phyloP scores from a whole-genome alignment of 2,329 filamentous ascomycete genomes.

The Sarocladium oryzae region DNA sequence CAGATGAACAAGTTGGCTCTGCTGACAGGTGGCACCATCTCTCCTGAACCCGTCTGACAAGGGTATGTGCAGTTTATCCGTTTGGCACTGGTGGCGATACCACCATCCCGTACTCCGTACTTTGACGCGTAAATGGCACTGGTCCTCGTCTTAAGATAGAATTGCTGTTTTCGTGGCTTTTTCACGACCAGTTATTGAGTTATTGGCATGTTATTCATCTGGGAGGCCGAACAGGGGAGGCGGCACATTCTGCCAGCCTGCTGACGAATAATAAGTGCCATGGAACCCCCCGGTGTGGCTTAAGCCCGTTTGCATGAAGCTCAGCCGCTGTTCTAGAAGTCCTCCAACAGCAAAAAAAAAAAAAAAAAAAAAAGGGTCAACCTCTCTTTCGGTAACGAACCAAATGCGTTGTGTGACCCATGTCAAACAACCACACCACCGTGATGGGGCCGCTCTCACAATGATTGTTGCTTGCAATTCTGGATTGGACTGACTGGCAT shows the following conservation, averaged over 20 bases:
- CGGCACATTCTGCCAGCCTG: too few relatives aligned
- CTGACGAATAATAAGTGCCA: too few relatives aligned
- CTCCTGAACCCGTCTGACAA: neutral
- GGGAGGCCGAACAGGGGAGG: too few relatives aligned
- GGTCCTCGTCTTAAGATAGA: neutral
- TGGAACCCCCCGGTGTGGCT: too few relatives aligned
- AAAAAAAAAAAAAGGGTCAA: too few relatives aligned
- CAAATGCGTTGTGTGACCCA: neutral
- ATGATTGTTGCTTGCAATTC: neutral
- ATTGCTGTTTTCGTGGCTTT: too few relatives aligned
- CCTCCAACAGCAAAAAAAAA: neutral
- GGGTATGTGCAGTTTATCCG: neutral
- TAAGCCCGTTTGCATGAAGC: too few relatives aligned
- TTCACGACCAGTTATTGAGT: too few relatives aligned
- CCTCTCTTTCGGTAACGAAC: neutral
- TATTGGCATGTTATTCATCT: too few relatives aligned
- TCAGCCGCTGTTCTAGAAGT: neutral
- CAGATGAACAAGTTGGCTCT: neutral
- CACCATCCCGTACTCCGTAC: too few relatives aligned
- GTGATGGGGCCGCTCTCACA: neutral
- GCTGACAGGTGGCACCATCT: conserved; percentile 6
- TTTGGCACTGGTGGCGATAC: neutral
- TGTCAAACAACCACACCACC: neutral
- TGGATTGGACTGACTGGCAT: neutral
- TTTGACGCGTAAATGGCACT: too few relatives aligned